Conservation (phyloP, 257 asterid genomes). For the Nicotiana paniculata region DNA sequence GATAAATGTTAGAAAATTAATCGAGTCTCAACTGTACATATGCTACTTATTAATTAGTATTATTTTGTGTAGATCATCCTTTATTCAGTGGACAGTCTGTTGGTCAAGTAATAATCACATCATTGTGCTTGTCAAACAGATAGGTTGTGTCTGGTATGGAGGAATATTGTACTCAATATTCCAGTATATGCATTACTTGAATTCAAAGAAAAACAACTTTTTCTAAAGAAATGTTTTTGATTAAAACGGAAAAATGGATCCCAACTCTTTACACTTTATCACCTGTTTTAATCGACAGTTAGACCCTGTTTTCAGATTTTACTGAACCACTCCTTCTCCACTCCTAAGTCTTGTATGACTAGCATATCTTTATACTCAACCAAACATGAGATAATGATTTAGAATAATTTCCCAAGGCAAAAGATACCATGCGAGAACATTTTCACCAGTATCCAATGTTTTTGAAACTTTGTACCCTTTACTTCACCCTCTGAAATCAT, state of each 20-base stretch:
- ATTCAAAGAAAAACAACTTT: neutral
- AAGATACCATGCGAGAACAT: neutral
- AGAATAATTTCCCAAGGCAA: neutral
- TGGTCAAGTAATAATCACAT: neutral
- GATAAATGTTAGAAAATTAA: neutral
- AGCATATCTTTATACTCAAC: neutral
- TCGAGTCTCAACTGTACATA: neutral
- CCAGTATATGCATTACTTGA: neutral
- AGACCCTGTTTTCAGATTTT: neutral
- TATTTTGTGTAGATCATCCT: neutral
- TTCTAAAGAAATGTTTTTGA: neutral
- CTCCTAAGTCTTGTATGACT: neutral
- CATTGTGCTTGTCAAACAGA: neutral
- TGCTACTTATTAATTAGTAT: neutral
- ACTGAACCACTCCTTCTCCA: neutral
- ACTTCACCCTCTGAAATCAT: neutral
- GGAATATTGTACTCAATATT: neutral
- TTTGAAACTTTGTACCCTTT: neutral
- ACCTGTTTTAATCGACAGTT: neutral
- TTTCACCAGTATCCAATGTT: neutral
- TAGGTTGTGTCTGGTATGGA: neutral
- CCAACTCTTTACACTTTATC: neutral
- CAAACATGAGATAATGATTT: neutral
- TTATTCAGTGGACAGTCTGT: neutral
- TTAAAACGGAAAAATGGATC: neutral